These are phyloP conservation scores for Kwoniella shivajii DNA, from an alignment of 1,284 basidiomycete species.

Conservation along the genomic window DNA sequence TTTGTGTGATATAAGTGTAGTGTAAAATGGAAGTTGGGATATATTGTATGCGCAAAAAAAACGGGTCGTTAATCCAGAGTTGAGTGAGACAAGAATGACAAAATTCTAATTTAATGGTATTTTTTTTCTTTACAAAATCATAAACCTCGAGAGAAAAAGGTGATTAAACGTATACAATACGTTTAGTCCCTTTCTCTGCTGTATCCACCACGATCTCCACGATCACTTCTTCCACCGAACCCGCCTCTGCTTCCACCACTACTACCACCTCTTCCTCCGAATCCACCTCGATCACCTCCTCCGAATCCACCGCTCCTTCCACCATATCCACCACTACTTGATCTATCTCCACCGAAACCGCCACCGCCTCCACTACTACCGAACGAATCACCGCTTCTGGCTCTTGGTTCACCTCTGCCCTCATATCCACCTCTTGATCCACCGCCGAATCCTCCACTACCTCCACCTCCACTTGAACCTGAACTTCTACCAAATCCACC, in stretches of 20 bases:
- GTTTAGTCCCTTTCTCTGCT: neutral
- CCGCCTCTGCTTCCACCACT: slow-evolving; percentile 12
- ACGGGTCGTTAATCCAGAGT: neutral
- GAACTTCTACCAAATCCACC: slow-evolving; percentile 10
- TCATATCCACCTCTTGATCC: neutral
- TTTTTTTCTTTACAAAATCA: too few relatives aligned
- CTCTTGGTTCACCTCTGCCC: neutral
- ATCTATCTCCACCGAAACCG: slow-evolving; percentile 25
- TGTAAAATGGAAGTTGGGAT: too few relatives aligned
- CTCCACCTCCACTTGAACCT: neutral
- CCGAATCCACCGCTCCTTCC: slow-evolving; percentile 10
- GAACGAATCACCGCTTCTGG: slow-evolving; percentile 1
- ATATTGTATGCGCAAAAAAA: neutral
- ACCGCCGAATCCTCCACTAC: slow-evolving; percentile 2
- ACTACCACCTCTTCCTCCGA: slow-evolving; percentile 1
- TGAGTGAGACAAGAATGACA: neutral
- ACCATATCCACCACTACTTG: slow-evolving; percentile 1
- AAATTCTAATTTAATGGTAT: too few relatives aligned
- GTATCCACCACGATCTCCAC: slow-evolving; percentile 9
- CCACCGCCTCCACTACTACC: slow-evolving; percentile 61
- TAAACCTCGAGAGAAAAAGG: too few relatives aligned
- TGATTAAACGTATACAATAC: too few relatives aligned
- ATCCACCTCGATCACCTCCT: slow-evolving; percentile 5
- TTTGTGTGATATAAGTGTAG: too few relatives aligned
- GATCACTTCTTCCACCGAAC: slow-evolving; percentile 6